Percentiles rank a stretch among this genome's conserved stretches.
phyloP scores from a whole-genome alignment of 2,329 filamentous ascomycete genomes.

The Monilinia aucupariae region DNA sequence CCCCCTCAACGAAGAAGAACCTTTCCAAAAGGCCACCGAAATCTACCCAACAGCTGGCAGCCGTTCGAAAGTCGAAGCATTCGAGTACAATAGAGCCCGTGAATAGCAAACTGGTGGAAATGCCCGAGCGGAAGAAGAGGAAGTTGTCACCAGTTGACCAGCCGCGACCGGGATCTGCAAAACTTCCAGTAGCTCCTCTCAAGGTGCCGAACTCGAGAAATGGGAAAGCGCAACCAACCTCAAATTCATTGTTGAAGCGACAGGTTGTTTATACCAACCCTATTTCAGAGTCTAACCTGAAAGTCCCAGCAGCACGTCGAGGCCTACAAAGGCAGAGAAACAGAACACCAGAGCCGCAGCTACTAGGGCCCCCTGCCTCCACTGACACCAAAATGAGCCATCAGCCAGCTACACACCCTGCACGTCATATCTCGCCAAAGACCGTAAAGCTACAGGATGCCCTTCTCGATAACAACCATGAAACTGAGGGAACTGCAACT shows the following conservation, averaged over 20 bases:
- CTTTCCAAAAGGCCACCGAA: conserved; percentile 7
- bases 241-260: not conserved
- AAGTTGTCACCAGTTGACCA: conserved; percentile 27
- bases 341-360: not conserved
- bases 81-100: not conserved
- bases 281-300: not conserved
- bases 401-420: no score
- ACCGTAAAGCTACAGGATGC: conserved; percentile 28
- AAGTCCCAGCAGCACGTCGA: not conserved
- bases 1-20: conserved; percentile 6
- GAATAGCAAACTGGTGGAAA: conserved; percentile 3
- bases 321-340: not conserved
- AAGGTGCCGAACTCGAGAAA: conserved; percentile 16
- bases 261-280: not conserved
- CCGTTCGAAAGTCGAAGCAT: not conserved
- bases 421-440: conserved; percentile 24
- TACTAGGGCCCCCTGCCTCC: not conserved
- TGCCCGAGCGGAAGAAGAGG: conserved; percentile 27
- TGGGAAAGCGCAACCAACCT: not conserved
- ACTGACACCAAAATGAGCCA: not conserved
- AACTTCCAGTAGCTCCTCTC: conserved; percentile 10
- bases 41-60: not conserved
- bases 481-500: not conserved
- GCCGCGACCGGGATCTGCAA: conserved; percentile 10
- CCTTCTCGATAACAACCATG: not conserved